Evolutionary conservation across 768 basidiomycete species (phyloP), one percentile per base, ranked within the genome.

Genomic region (Tricholoma bakamatsutake): DNA sequence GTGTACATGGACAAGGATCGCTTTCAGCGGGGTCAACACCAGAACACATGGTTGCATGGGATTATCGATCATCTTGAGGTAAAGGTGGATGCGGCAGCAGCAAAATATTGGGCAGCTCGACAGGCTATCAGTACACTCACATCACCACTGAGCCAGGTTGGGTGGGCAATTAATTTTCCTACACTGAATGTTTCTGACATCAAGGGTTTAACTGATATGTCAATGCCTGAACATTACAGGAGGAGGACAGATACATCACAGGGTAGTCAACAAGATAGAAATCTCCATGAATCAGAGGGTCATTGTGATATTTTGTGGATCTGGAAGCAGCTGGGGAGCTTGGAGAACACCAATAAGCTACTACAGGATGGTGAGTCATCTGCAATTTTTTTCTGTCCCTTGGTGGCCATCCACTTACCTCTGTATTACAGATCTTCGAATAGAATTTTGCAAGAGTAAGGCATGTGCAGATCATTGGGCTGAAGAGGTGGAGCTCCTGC

Each of bases 231-330:
- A 40, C 11, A n/a, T n/a, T n/a, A n/a, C n/a, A n/a, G 40, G 18
- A 47, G 50, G 42, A 40, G 39, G 39, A 40, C n/a, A 9, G 17
- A 40, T 40, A 40, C 39, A 40, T 40, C 39, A 40, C 39, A 40
- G 39, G 39, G 39, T 40, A 40, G 39, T 40, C 39, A 9, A 40
- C 39, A 40, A 40, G 39, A 40, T 40, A 40, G 39, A 40, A 18
- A 40, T 40, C 9, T 40, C 39, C n/a, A n/a, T 40, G 39, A 40
- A 33, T 42, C 47, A 18, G 55, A 58, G 31, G 63, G 59, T 1
- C 10, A 42, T 9, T 45, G 52, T 12, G 55, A 17, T 3, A 12
- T 62, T 37, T 64, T 59, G 1, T 64, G 63, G 61, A 62, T 64
- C 34, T 64, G 63, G 62, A 59, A 15, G 21, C 17, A 40, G 30